phyloP scores from a whole-genome alignment of 2,329 filamentous ascomycete species.

The Bipolaris cookei region DNA sequence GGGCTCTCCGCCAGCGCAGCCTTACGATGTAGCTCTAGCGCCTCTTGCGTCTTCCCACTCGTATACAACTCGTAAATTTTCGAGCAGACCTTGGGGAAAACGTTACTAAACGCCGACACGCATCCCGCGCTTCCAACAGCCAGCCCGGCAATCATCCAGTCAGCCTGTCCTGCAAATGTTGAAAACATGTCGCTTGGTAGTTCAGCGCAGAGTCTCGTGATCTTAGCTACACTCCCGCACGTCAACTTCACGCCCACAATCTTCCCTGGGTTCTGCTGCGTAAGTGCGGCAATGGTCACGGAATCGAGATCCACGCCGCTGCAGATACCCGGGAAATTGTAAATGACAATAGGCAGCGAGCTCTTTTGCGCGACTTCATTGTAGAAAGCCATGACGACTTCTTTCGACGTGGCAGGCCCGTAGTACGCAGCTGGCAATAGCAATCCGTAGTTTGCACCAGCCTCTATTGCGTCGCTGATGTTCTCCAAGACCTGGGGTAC shows the following conservation, averaged over 20 bases:
- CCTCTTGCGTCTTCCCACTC: slow-evolving; percentile 63
- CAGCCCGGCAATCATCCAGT: slow-evolving; percentile 68
- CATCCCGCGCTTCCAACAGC: slow-evolving; percentile 61
- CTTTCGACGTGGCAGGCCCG: slow-evolving; percentile 51
- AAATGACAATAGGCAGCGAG: slow-evolving; percentile 70
- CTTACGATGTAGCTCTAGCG: slow-evolving; percentile 65
- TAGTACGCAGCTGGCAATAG: slow-evolving; percentile 56
- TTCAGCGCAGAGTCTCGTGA: slow-evolving; percentile 65
- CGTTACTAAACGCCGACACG: slow-evolving; percentile 64
- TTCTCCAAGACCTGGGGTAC: slow-evolving; percentile 54
- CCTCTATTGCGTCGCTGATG: slow-evolving; percentile 50
- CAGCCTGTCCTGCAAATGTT: slow-evolving; percentile 73
- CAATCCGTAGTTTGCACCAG: slow-evolving; percentile 53
- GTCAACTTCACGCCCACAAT: slow-evolving; percentile 75
- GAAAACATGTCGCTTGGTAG: slow-evolving; percentile 64
- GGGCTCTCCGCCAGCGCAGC: slow-evolving; percentile 70
- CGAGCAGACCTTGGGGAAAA: slow-evolving; percentile 63
- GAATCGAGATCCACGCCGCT: slow-evolving; percentile 72
- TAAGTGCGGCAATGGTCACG: slow-evolving; percentile 65
- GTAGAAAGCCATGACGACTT: slow-evolving; percentile 53
- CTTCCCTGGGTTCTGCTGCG: slow-evolving; percentile 61
- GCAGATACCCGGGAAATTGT: slow-evolving; percentile 74
- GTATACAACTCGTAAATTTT: slow-evolving; percentile 67
- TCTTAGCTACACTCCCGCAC: slow-evolving; percentile 76
- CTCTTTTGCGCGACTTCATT: slow-evolving; percentile 62